Percentiles rank a stretch among this genome's conserved stretches.
Evolutionary conservation across 1,139 yeast species (phyloP).

Genomic region (Meyerozyma guilliermondii): DNA sequence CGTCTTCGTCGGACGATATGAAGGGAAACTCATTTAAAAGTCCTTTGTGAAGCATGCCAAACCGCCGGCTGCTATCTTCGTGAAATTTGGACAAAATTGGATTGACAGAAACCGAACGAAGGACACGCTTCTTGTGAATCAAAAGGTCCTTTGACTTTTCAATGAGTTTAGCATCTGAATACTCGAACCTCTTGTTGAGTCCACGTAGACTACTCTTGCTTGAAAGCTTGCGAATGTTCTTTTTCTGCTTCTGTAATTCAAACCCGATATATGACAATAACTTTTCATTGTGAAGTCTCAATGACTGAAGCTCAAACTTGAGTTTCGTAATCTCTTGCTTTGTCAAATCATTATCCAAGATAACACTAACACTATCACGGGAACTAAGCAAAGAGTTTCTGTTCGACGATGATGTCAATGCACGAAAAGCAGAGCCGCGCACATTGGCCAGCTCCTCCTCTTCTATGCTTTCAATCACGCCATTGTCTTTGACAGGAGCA

Average conservation of each 20-base stretch:
- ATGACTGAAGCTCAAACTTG: constrained; percentile 50
- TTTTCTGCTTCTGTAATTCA: constrained; percentile 47
- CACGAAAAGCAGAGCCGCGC: constrained; percentile 21
- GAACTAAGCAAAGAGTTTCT: constrained; percentile 24
- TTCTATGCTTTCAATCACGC: background rate
- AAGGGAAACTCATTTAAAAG: constrained; percentile 13
- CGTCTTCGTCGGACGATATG: constrained; percentile 22
- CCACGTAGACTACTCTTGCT: constrained; percentile 27
- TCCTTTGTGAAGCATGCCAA: constrained; percentile 17
- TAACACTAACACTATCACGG: constrained; percentile 33
- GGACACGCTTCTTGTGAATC: constrained; percentile 40
- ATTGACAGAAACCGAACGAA: constrained; percentile 42
- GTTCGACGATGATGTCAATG: constrained; percentile 20
- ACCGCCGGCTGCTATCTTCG: constrained; percentile 7
- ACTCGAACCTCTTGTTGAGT: constrained; percentile 30
- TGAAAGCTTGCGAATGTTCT: constrained; percentile 37
- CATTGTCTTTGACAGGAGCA: constrained; percentile 22
- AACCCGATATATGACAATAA: constrained; percentile 54
- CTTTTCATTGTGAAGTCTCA: constrained; percentile 52
- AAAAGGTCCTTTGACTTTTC: constrained; percentile 37
- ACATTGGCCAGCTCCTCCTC: constrained; percentile 8
- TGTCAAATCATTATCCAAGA: constrained; percentile 35
- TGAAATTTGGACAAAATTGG: constrained; percentile 31
- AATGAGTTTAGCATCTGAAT: constrained; percentile 52
- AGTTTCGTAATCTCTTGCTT: constrained; percentile 49